A percentile compares a stretch with the other conserved stretches of the same genome.
Conservation (phyloP, 495 filamentous ascomycete genomes). For the Podospora anserina region DNA sequence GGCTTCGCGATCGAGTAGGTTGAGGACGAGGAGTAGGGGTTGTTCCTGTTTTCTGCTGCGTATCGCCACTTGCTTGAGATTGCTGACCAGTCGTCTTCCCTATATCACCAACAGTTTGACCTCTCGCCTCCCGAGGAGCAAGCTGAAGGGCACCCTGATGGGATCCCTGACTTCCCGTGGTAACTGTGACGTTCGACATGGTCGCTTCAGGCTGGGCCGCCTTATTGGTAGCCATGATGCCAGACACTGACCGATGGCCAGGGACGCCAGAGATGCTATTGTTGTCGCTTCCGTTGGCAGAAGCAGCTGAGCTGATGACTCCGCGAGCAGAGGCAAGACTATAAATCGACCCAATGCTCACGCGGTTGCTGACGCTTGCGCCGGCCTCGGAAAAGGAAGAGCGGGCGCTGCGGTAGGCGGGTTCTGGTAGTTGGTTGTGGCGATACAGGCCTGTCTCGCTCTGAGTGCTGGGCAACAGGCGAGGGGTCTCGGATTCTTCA, state of each 20-base stretch:
- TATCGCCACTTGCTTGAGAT: conserved; percentile 7
- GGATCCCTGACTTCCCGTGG: conserved; percentile 43
- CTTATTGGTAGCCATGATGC: conserved; percentile 38
- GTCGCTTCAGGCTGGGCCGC: conserved; percentile 47
- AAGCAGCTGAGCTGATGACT: conserved; percentile 42
- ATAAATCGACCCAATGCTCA: conserved; percentile 64
- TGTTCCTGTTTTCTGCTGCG: conserved; percentile 11
- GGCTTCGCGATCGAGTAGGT: conserved; percentile 64
- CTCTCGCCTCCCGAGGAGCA: conserved; percentile 39
- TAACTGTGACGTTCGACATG: conserved; percentile 54
- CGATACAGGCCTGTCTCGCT: conserved; percentile 28
- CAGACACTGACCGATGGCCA: conserved; percentile 31
- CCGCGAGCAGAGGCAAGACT: conserved; percentile 58
- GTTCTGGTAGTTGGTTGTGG: conserved; percentile 41
- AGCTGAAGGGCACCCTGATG: conserved; percentile 41
- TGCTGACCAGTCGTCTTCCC: conserved; percentile 18
- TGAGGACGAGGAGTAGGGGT: conserved; percentile 35
- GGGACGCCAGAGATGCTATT: conserved; percentile 33
- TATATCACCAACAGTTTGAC: conserved; percentile 37
- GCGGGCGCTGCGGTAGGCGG: conserved; percentile 42
- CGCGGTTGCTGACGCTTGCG: conserved; percentile 51
- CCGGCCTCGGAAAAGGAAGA: conserved; percentile 37
- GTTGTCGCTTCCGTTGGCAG: conserved; percentile 42
- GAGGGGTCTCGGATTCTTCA: conserved; percentile 45
- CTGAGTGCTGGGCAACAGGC: conserved; percentile 31